A percentile compares a stretch with the other conserved stretches of the same genome.
These are phyloP conservation scores for Claviceps cyperi DNA, from an alignment of 2,329 filamentous ascomycete genomes.

Conservation along the genomic window DNA sequence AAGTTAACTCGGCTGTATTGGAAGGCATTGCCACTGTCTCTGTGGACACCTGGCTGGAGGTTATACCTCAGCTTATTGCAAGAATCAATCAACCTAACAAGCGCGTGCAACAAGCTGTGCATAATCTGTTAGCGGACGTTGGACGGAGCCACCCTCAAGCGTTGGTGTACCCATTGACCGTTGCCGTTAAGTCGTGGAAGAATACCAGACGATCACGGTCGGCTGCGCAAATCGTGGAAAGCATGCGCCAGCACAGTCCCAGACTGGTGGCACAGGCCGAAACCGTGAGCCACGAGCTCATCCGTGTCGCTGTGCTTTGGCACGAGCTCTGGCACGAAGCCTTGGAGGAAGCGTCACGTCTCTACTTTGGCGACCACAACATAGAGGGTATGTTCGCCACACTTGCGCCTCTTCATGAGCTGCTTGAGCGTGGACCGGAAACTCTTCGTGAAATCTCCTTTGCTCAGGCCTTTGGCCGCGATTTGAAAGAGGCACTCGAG, in stretches of 20 bases:
- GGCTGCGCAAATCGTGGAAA: slow-evolving; percentile 90
- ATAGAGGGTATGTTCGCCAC: slow-evolving; percentile 95
- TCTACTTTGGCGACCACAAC: slow-evolving; percentile 96
- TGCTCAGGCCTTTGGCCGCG: slow-evolving; percentile 89
- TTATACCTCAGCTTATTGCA: slow-evolving; percentile 93
- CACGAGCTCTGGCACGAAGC: slow-evolving; percentile 99
- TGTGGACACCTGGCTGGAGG: slow-evolving; percentile 96
- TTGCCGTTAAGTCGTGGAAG: slow-evolving; percentile 88
- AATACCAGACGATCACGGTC: slow-evolving; percentile 73
- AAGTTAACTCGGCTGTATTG: slow-evolving; percentile 77
- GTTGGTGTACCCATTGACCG: slow-evolving; percentile 89
- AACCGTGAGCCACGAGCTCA: slow-evolving; percentile 87
- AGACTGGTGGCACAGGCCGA: slow-evolving; percentile 90
- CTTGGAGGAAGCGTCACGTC: slow-evolving; percentile 83
- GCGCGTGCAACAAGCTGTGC: slow-evolving; percentile 77
- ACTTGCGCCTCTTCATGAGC: slow-evolving; percentile 77
- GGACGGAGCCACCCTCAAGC: slow-evolving; percentile 92
- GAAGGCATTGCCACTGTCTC: slow-evolving; percentile 87
- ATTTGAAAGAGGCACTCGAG: slow-evolving; percentile 85
- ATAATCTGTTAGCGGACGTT: slow-evolving; percentile 82
- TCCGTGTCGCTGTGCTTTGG: slow-evolving; percentile 93
- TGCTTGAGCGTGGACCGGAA: slow-evolving; percentile 80
- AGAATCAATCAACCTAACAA: slow-evolving; percentile 92
- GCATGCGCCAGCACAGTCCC: slow-evolving; percentile 88
- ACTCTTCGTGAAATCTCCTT: slow-evolving; percentile 95